A percentile compares a stretch with the other conserved stretches of the same genome.
Evolutionary conservation across 768 basidiomycete species (phyloP).

Genomic region (Tephrocybe sp.): DNA sequence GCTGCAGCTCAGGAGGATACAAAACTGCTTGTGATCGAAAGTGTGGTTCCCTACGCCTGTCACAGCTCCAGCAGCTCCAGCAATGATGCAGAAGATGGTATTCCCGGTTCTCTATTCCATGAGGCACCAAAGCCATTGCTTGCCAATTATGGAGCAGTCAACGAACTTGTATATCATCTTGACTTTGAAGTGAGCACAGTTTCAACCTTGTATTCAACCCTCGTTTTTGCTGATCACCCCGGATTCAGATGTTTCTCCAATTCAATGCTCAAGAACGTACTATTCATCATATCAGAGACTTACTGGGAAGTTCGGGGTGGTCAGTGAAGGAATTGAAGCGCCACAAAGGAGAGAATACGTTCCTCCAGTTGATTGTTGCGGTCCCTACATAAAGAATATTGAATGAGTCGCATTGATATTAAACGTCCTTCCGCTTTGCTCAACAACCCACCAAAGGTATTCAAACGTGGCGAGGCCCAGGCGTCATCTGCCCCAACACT

Average conservation of each 20-base stretch:
- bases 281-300: constrained; percentile 1
- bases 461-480: no score
- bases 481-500: no score
- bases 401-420: no score
- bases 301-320: constrained; percentile 3
- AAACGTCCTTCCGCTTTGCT: no score
- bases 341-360: neutral
- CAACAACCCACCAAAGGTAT: no score
- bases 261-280: constrained; percentile 8
- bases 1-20: constrained; percentile 24
- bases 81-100: neutral
- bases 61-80: neutral
- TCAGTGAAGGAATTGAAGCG: neutral
- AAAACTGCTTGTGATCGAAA: constrained; percentile 34
- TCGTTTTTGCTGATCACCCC: no score
- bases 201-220: neutral
- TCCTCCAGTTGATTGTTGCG: constrained; percentile 5
- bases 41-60: constrained; percentile 25
- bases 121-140: constrained; percentile 10
- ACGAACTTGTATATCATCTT: constrained; percentile 16
- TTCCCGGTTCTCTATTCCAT: constrained; percentile 8
- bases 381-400: no score
- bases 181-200: constrained; percentile 23
- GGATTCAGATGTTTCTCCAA: constrained; percentile 6
- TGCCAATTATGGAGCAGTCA: constrained; percentile 24